phyloP scores from a whole-genome alignment of 148 eudicot genomes.

The Polygonum maritimum region DNA sequence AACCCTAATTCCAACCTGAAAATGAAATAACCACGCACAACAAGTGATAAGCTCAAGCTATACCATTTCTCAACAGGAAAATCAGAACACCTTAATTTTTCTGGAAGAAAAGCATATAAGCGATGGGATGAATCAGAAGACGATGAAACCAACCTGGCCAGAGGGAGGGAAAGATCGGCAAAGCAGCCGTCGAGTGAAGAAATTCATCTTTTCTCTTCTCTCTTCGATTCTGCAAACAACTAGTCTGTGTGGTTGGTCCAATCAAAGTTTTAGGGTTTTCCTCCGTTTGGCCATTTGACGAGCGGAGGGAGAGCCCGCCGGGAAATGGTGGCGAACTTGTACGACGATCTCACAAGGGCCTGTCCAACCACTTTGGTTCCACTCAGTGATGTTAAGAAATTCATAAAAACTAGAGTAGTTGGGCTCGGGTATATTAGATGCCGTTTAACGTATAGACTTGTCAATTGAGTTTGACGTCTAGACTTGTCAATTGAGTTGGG shows the following conservation, averaged over 20 bases:
- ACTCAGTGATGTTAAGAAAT: no score
- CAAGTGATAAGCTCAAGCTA: not conserved
- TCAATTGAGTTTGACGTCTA: no score
- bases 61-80: not conserved
- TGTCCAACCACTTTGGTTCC: no score
- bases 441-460: no score
- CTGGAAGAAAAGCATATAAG: not conserved
- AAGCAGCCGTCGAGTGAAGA: constrained; percentile 5
- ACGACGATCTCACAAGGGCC: no score
- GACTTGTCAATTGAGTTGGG: no score
- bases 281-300: not conserved
- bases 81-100: not conserved
- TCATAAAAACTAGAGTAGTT: no score
- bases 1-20: not conserved
- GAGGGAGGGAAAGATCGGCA: not conserved
- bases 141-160: not conserved
- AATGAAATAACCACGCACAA: not conserved
- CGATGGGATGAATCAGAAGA: not conserved
- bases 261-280: not conserved
- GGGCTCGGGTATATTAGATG: no score
- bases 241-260: not conserved
- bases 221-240: not conserved
- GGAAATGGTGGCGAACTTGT: not conserved
- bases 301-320: not conserved
- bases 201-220: constrained; percentile 4